These are phyloP conservation scores for Saccharomyces uvarum DNA, from an alignment of 1,139 yeast genomes.

Conservation along the genomic window DNA sequence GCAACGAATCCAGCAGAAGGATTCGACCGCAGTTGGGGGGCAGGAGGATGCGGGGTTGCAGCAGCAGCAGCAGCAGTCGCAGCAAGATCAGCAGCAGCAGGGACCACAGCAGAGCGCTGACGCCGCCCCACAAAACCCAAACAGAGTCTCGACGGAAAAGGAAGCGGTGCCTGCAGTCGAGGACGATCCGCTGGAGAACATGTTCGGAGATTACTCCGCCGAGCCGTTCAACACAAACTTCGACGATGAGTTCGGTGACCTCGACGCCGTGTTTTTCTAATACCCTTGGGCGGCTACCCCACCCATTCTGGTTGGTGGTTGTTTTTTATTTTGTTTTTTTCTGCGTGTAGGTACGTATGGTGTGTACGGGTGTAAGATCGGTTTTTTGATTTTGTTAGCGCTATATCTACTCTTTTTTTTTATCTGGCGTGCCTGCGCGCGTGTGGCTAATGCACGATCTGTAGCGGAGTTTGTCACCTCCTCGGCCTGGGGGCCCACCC, in stretches of 20 bases:
- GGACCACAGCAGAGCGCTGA: neutral
- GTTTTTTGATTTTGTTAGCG: neutral
- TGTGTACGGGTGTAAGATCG: neutral
- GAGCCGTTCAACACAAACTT: conserved; percentile 29
- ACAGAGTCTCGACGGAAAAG: conserved; percentile 1
- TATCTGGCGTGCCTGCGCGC: neutral
- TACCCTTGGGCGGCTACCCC: neutral
- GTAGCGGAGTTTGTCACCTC: neutral
- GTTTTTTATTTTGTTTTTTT: neutral
- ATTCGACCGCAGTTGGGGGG: conserved; percentile 4
- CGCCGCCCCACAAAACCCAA: neutral
- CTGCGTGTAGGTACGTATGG: neutral
- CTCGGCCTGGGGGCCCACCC: neutral
- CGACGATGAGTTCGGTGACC: conserved; percentile 31
- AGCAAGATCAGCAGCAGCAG: conserved; percentile 1
- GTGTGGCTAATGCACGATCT: neutral
- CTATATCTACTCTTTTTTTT: neutral
- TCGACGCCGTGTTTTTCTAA: conserved; percentile 31
- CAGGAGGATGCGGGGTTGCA: conserved; percentile 4
- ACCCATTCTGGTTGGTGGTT: neutral
- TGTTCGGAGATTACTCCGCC: conserved; percentile 26
- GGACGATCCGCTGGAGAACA: conserved; percentile 3
- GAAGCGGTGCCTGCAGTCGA: conserved; percentile 1
- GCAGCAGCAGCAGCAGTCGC: conserved; percentile 9
- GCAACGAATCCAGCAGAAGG: conserved; percentile 10